Conservation (phyloP, 2,329 filamentous ascomycete genomes). For the Helminthosporium solani region DNA sequence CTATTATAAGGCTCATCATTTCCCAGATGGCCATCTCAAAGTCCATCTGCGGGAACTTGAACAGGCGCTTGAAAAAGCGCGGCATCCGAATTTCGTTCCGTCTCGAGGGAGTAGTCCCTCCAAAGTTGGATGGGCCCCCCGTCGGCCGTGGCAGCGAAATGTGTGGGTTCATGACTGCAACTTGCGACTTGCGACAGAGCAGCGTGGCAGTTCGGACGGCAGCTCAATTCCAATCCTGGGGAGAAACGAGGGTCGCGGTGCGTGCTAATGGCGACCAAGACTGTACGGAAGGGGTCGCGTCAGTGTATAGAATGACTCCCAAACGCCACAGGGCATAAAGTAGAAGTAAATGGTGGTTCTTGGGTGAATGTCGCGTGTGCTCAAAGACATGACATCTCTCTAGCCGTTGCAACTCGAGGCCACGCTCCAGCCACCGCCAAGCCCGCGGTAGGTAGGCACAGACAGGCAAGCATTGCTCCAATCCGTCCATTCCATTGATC, state of each 20-base stretch:
- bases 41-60: conserved; percentile 74
- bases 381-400: conserved; percentile 6
- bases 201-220: neutral
- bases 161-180: conserved; percentile 56
- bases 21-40: conserved; percentile 74
- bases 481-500: neutral
- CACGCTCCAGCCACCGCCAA: conserved; percentile 14
- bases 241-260: neutral
- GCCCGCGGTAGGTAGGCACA: conserved; percentile 3
- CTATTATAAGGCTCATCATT: conserved; percentile 67
- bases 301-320: neutral
- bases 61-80: conserved; percentile 67
- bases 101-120: conserved; percentile 50
- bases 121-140: conserved; percentile 55
- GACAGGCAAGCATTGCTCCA: too few relatives aligned
- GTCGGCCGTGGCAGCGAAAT: conserved; percentile 61
- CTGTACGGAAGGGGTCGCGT: neutral
- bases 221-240: neutral
- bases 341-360: neutral
- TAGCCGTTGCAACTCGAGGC: neutral
- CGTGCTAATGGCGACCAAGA: neutral
- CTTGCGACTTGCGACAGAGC: conserved; percentile 3
- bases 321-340: neutral
- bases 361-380: neutral
- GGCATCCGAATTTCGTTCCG: conserved; percentile 61